phyloP scores from a whole-genome alignment of 2,329 filamentous ascomycete genomes.

The Cryphonectria nitschkei region DNA sequence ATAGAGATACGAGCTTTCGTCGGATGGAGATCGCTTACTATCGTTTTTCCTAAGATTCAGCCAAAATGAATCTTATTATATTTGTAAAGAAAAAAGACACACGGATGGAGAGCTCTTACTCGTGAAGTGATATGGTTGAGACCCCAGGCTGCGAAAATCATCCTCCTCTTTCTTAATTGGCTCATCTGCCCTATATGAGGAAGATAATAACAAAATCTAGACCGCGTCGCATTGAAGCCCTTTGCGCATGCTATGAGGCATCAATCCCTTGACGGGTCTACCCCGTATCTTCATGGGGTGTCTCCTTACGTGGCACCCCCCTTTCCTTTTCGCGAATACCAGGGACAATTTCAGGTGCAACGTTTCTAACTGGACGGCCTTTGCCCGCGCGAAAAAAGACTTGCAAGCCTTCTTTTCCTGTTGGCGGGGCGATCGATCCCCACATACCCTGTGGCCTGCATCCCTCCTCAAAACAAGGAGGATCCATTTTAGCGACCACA shows the following conservation, averaged over 20 bases:
- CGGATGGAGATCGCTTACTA: neutral
- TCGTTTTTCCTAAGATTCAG: neutral
- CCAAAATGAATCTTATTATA: neutral
- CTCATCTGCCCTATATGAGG: neutral
- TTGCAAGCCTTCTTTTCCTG: neutral
- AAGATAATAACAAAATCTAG: neutral
- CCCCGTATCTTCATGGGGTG: conserved; percentile 4
- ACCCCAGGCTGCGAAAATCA: neutral
- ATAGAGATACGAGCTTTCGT: neutral
- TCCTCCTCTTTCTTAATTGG: neutral
- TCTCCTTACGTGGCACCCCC: too few relatives aligned
- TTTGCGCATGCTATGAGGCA: neutral
- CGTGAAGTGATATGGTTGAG: neutral
- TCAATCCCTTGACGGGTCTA: neutral
- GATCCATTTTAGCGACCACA: neutral
- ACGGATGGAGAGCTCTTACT: neutral
- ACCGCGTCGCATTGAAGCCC: neutral
- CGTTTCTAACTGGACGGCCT: neutral
- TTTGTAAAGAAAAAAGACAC: neutral
- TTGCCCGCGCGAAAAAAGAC: neutral
- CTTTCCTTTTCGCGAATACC: neutral
- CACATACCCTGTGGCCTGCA: conserved; percentile 2
- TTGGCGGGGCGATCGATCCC: neutral
- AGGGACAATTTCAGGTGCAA: neutral
- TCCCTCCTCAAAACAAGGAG: conserved; percentile 14